These are phyloP conservation scores for Carallia pectinifolia DNA, from an alignment of 345 rosid species.

Conservation along the genomic window DNA sequence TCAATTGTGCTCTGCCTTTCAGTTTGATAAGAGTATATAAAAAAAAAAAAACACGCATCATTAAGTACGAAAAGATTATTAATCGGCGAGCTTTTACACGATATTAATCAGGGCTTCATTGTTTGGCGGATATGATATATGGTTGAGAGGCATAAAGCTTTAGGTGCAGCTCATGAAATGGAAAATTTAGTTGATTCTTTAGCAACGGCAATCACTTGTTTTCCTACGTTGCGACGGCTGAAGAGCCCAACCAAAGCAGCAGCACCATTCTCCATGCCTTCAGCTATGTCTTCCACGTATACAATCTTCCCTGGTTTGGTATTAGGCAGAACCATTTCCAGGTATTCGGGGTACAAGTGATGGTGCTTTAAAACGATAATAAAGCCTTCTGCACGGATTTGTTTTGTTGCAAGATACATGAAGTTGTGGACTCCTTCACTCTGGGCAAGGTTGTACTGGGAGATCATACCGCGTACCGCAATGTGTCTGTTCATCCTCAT, in stretches of 20 bases:
- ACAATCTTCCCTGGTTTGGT: conserved; percentile 12
- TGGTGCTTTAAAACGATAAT: not conserved
- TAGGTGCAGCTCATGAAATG: too few species aligned
- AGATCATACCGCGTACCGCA: conserved; percentile 16
- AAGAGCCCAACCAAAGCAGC: conserved; percentile 21
- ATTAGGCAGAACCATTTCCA: conserved; percentile 15
- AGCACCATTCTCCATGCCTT: conserved; percentile 18
- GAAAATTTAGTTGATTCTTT: not conserved
- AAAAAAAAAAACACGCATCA: too few species aligned
- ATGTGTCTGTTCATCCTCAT: conserved; percentile 17
- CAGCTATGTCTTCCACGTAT: conserved; percentile 10
- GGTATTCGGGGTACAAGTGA: conserved; percentile 8
- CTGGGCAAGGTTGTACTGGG: conserved; percentile 8
- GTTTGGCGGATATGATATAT: too few species aligned
- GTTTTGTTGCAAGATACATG: not conserved
- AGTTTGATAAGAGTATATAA: too few species aligned
- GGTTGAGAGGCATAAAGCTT: too few species aligned
- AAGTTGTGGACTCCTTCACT: conserved; percentile 9
- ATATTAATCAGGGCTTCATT: too few species aligned
- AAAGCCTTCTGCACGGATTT: conserved; percentile 1
- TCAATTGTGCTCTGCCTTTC: too few species aligned
- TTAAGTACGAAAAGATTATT: too few species aligned
- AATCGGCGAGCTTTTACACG: too few species aligned
- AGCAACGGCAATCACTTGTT: conserved; percentile 4
- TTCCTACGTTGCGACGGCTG: not conserved